A percentile compares a stretch with the other conserved stretches of the same genome.
phyloP scores from a whole-genome alignment of 345 rosid species.

The Erodium maritimum region DNA sequence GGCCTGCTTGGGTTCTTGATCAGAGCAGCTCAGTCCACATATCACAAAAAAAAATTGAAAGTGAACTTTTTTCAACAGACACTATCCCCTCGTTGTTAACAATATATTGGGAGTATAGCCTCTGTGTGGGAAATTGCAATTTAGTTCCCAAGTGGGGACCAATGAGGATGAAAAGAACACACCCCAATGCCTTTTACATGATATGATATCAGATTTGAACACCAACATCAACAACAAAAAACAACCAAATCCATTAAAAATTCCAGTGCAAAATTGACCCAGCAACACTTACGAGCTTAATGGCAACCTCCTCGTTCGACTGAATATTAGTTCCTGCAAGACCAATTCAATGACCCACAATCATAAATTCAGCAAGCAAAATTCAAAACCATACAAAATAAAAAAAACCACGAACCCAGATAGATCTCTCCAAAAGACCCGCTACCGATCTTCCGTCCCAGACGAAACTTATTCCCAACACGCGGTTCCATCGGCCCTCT shows the following conservation, averaged over 20 bases:
- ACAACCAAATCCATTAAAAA: too few species aligned
- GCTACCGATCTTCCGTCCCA: slow-evolving; percentile 92
- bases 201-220: neutral
- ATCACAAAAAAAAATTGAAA: too few species aligned
- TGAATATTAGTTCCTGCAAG: slow-evolving; percentile 70
- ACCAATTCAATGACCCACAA: slow-evolving; percentile 6
- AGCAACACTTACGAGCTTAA: slow-evolving; percentile 76
- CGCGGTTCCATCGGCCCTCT: slow-evolving; percentile 56
- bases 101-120: too few species aligned
- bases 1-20: too few species aligned
- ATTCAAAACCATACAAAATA: neutral
- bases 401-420: slow-evolving; percentile 41
- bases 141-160: too few species aligned
- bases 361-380: neutral
- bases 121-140: too few species aligned
- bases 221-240: neutral
- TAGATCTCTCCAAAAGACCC: slow-evolving; percentile 98
- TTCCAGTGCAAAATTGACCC: neutral
- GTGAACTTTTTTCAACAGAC: too few species aligned
- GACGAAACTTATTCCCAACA: slow-evolving; percentile 79
- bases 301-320: slow-evolving; percentile 93
- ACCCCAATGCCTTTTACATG: too few species aligned
- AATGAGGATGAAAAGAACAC: too few species aligned
- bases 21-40: too few species aligned
- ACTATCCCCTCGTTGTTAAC: too few species aligned